These are phyloP conservation scores for Trypanosoma mega DNA, from an alignment of 208 protist species.

Conservation along the genomic window DNA sequence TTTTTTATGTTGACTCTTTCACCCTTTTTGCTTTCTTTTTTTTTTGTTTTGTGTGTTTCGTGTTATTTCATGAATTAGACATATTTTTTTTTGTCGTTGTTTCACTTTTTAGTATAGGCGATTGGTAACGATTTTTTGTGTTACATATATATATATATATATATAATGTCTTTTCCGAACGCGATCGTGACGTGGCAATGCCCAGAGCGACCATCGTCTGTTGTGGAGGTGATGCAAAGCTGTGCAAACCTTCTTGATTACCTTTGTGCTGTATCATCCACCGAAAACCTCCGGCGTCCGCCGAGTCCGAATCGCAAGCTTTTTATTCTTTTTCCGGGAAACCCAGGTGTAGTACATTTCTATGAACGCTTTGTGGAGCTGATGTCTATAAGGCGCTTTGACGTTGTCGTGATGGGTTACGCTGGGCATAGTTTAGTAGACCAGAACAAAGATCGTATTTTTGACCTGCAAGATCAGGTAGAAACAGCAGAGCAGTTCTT, in stretches of 20 bases:
- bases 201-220: conserved; percentile 21
- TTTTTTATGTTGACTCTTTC: conserved; percentile 11
- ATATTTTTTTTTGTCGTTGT: conserved; percentile 9
- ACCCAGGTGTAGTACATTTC: conserved; percentile 70
- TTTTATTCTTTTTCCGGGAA: conserved; percentile 74
- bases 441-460: conserved; percentile 58
- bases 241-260: conserved; percentile 41
- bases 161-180: conserved; percentile 15
- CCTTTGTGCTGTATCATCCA: conserved; percentile 3
- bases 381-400: conserved; percentile 29
- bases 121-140: conserved; percentile 6
- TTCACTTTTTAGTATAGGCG: conserved; percentile 5
- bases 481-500: conserved; percentile 59
- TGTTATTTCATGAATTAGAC: conserved; percentile 8
- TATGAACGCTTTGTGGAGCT: conserved; percentile 50
- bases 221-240: conserved; percentile 69
- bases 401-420: conserved; percentile 77
- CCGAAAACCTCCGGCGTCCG: conserved; percentile 1
- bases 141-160: no score
- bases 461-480: conserved; percentile 67
- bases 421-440: conserved; percentile 65
- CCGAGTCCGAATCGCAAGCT: conserved; percentile 27
- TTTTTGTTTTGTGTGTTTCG: conserved; percentile 13
- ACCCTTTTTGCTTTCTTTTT: neutral
- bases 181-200: conserved; percentile 36